Base-by-base conservation (phyloP, 495 filamentous ascomycete species). In the Penicillium goetzii region DNA sequence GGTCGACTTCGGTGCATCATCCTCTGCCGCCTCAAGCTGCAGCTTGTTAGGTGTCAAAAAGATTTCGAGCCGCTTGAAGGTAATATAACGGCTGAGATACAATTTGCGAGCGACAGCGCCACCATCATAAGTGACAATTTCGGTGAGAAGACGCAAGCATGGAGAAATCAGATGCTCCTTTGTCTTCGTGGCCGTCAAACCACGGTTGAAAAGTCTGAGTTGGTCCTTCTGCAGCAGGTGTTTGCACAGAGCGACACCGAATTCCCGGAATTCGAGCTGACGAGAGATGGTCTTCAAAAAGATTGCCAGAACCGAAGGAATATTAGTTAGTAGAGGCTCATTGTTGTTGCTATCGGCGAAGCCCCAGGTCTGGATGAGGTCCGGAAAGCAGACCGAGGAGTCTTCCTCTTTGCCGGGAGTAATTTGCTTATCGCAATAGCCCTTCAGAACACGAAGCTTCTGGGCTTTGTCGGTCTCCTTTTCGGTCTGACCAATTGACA, bases 81-180 rank as follows among this genome's bases (percentile, higher is more conserved):
- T 92, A 58, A 86, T 86, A 53, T 89, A 84, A 65, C 90, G 81
- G 21, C 85, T 84, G 28, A 85, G 79, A 68, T 92, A 93, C 28
- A 96, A 76, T 43, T 85, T 82, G 41, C 84, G 85, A 14, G 92
- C 90, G 23, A 90, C 79, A 41, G 85, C 85, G 17, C 92, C 93
- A 8, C 92, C 93, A 76, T 96, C 92, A 66, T 93, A 92, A 32
- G 81, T 85, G 15, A 89, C 83, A 5, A 91, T 81, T 75, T 97
- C 92, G 23, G 86, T 89, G 52, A 97, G 81, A 51, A 97, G 80
- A 60, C 92, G 84, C 49, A 97, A 74, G 45, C 88, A 90, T 0
- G 93, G 92, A 3, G 90, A 92, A 62, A 97, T 93, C 43, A 96
- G 78, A 76, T 90, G 90, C 38, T 93, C 89, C 68, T 94, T 96